phyloP scores from a whole-genome alignment of 225 moss, liverwort and hornwort genomes.

The Bryoerythrophyllum caledonicum region DNA sequence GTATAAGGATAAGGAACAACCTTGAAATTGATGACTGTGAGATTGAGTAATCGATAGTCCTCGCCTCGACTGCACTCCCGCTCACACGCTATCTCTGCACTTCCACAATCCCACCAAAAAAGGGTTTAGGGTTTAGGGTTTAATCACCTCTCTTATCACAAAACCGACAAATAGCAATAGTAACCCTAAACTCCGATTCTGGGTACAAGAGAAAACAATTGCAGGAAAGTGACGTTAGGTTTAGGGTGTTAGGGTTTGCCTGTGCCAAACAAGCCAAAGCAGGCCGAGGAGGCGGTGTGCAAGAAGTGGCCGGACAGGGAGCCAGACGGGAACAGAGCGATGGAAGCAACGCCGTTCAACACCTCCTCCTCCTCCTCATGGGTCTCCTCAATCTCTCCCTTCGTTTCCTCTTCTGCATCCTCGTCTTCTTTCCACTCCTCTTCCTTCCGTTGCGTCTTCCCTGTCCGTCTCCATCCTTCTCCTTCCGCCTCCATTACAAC shows the following conservation, averaged over 20 bases:
- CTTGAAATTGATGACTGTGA: constrained; percentile 55
- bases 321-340: constrained; percentile 63
- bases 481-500: constrained; percentile 27
- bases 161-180: background rate
- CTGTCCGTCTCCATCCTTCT: constrained; percentile 39
- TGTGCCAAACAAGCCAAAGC: constrained; percentile 61
- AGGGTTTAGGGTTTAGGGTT: too few relatives aligned
- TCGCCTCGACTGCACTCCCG: constrained; percentile 70
- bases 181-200: background rate
- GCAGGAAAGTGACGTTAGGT: background rate
- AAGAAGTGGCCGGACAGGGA: constrained; percentile 60
- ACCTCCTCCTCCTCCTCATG: constrained; percentile 13
- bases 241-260: constrained; percentile 23
- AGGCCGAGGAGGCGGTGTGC: constrained; percentile 50
- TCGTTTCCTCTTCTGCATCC: background rate
- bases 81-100: constrained; percentile 66
- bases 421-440: background rate
- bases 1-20: constrained; percentile 21
- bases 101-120: background rate
- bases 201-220: background rate
- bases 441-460: constrained; percentile 12
- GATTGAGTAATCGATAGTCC: constrained; percentile 62
- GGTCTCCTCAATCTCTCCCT: constrained; percentile 2
- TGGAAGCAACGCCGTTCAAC: constrained; percentile 51
- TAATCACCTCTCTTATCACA: background rate